Evolutionary conservation across 345 rosid species (phyloP).

Genomic region (Rhodamnia rubescens): DNA sequence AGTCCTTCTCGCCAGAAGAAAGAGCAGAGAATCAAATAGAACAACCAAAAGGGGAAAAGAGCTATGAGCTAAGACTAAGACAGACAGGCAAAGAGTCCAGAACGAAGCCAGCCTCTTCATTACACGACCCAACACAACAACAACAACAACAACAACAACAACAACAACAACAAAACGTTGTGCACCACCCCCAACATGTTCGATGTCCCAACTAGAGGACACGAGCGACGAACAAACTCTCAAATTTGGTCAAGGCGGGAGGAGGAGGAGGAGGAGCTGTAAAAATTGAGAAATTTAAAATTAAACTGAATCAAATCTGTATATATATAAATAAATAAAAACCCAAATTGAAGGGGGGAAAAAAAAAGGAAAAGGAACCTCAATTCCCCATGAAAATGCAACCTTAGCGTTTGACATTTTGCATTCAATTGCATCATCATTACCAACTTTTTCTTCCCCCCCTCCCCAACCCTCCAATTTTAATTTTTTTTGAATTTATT

Average conservation of each 20-base stretch:
- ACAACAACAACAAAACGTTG: too few relatives aligned
- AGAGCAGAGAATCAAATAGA: background rate
- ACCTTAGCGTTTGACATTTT: slow-evolving; percentile 76
- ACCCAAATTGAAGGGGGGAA: too few relatives aligned
- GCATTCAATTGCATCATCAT: slow-evolving; percentile 30
- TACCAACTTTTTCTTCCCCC: slow-evolving; percentile 2
- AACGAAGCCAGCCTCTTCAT: background rate
- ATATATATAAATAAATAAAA: too few relatives aligned
- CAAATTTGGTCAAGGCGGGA: background rate
- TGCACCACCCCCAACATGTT: background rate
- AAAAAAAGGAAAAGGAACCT: background rate
- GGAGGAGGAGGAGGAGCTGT: background rate
- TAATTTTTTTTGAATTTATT: background rate
- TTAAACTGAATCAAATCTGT: background rate
- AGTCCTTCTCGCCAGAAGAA: background rate
- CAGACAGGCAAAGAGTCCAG: background rate
- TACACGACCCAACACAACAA: background rate
- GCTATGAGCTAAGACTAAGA: background rate
- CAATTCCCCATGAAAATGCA: slow-evolving; percentile 43
- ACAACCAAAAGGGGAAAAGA: background rate
- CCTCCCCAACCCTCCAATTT: background rate
- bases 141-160: too few relatives aligned
- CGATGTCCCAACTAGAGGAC: background rate
- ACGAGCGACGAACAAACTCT: background rate
- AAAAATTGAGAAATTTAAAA: background rate